phyloP scores from a whole-genome alignment of 768 basidiomycete species.

The Auricularia auricula-judae region DNA sequence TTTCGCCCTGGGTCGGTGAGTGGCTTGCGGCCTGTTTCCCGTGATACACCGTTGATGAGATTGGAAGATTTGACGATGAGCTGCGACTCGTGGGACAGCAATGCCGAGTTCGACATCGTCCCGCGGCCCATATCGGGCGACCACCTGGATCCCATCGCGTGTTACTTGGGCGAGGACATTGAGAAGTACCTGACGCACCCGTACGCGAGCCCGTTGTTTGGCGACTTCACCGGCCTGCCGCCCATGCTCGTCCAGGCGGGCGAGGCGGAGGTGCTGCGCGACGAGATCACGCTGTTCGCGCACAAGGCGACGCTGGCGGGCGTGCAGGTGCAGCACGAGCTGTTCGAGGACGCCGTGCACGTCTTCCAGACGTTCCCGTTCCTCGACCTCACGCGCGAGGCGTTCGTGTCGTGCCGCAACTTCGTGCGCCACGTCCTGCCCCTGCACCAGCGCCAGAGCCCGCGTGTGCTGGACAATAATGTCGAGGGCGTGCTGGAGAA shows the following conservation, averaged over 20 bases:
- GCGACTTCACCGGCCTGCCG: constrained; percentile 75
- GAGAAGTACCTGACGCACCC: constrained; percentile 87
- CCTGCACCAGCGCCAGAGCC: constrained; percentile 35
- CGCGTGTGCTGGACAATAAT: constrained; percentile 39
- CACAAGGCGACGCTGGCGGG: constrained; percentile 87
- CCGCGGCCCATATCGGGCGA: constrained; percentile 62
- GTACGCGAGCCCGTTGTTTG: constrained; percentile 92
- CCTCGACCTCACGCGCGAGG: constrained; percentile 48
- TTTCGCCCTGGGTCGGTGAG: constrained; percentile 95
- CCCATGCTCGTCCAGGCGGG: constrained; percentile 87
- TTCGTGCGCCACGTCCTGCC: constrained; percentile 57
- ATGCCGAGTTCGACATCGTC: constrained; percentile 76
- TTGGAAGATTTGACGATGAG: constrained; percentile 82
- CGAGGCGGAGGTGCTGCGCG: constrained; percentile 89
- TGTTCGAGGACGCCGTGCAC: constrained; percentile 89
- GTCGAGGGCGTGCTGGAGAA: constrained; percentile 52
- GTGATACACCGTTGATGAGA: not conserved
- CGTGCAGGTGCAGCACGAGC: constrained; percentile 75
- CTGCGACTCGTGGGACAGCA: constrained; percentile 97
- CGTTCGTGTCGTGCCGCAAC: constrained; percentile 58
- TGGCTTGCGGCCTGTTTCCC: constrained; percentile 11
- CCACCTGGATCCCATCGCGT: constrained; percentile 87
- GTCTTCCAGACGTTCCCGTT: constrained; percentile 89
- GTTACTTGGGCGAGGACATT: constrained; percentile 66
- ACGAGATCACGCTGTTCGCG: constrained; percentile 83